These are phyloP conservation scores for Myriosclerotinia duriaeana DNA, from an alignment of 2,329 filamentous ascomycete genomes.

Conservation along the genomic window DNA sequence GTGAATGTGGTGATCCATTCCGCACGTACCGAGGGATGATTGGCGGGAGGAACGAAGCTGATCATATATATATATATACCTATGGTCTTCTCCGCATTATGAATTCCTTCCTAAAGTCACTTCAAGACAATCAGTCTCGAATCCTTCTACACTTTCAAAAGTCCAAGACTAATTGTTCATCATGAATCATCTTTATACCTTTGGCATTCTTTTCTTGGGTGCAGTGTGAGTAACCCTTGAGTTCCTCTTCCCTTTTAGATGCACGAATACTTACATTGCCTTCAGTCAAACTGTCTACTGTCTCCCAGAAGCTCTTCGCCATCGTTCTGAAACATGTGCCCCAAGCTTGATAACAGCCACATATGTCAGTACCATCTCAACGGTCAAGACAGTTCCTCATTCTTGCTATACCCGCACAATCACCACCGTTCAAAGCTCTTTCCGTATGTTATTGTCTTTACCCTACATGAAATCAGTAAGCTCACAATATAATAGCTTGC, in stretches of 20 bases:
- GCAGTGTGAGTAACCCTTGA: constrained; percentile 6
- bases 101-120: background rate
- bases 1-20: constrained; percentile 20
- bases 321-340: constrained; percentile 21
- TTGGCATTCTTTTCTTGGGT: constrained; percentile 6
- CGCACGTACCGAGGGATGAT: constrained; percentile 9
- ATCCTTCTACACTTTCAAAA: background rate
- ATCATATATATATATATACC: background rate
- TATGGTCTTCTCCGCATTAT: background rate
- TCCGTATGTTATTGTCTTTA: background rate
- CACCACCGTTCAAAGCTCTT: constrained; percentile 24
- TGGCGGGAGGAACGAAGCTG: constrained; percentile 10
- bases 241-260: background rate
- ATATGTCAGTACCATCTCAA: constrained; percentile 29
- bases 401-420: constrained; percentile 38
- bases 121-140: background rate
- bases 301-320: constrained; percentile 11
- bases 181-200: constrained; percentile 13
- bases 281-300: constrained; percentile 7
- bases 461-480: background rate
- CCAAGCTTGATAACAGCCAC: constrained; percentile 26
- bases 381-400: constrained; percentile 25
- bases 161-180: background rate
- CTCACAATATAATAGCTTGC: constrained; percentile 21
- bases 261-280: background rate